Evolutionary conservation across 2,329 filamentous ascomycete species (phyloP).

Genomic region (Diaporthe vexans): DNA sequence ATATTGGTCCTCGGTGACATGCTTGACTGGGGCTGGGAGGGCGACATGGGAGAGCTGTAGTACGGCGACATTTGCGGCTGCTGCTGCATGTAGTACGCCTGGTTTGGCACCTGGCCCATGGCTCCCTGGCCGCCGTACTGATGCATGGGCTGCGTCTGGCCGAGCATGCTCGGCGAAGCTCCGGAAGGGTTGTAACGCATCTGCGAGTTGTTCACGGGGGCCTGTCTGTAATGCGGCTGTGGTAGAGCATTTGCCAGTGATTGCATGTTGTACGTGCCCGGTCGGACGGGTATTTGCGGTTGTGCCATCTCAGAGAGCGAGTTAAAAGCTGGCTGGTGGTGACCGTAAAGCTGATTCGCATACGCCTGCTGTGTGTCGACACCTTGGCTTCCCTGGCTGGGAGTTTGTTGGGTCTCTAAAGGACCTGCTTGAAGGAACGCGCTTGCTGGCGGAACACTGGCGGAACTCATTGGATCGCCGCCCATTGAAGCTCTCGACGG

Average conservation of each 20-base stretch:
- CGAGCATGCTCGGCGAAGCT: constrained; percentile 55
- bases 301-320: constrained; percentile 59
- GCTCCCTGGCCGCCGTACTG: constrained; percentile 56
- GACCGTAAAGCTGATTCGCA: constrained; percentile 50
- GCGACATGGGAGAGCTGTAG: constrained; percentile 57
- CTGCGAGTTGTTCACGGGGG: constrained; percentile 53
- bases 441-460: constrained; percentile 48
- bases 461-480: constrained; percentile 46
- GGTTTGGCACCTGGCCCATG: constrained; percentile 55
- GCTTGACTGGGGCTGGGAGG: constrained; percentile 52
- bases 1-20: constrained; percentile 56
- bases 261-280: constrained; percentile 62
- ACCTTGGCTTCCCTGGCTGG: constrained; percentile 44
- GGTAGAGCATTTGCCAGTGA: constrained; percentile 61
- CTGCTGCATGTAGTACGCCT: constrained; percentile 63
- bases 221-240: constrained; percentile 54
- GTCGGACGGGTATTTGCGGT: constrained; percentile 48
- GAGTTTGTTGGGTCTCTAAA: constrained; percentile 45
- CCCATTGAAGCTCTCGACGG: constrained; percentile 43
- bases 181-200: constrained; percentile 50
- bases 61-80: constrained; percentile 59
- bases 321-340: constrained; percentile 56
- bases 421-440: constrained; percentile 43
- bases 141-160: constrained; percentile 51
- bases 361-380: constrained; percentile 45